phyloP scores from a whole-genome alignment of 768 basidiomycete species.

The Mrakia gelida region DNA sequence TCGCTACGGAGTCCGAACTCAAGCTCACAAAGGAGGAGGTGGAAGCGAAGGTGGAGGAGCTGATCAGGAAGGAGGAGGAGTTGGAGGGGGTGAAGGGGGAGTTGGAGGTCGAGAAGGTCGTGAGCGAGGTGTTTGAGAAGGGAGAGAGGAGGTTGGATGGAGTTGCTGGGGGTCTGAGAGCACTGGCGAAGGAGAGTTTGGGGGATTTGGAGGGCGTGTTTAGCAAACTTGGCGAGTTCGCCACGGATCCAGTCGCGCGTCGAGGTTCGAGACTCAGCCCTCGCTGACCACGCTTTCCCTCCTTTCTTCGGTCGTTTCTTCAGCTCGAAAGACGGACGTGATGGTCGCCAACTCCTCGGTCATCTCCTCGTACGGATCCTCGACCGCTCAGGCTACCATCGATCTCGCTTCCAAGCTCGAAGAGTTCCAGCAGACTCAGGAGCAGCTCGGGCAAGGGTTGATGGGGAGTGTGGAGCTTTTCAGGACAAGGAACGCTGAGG shows the following conservation, averaged over 20 bases:
- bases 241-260: background rate
- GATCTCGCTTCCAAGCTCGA: background rate
- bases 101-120: conserved; percentile 72
- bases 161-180: conserved; percentile 68
- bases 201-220: conserved; percentile 67
- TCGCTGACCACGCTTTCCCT: background rate
- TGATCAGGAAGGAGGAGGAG: conserved; percentile 57
- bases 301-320: background rate
- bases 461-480: conserved; percentile 3
- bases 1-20: conserved; percentile 71
- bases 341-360: conserved; percentile 62
- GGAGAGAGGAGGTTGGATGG: conserved; percentile 66
- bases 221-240: conserved; percentile 73
- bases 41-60: conserved; percentile 51
- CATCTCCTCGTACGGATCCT: conserved; percentile 59
- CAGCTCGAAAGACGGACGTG: conserved; percentile 70
- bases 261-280: background rate
- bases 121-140: conserved; percentile 70
- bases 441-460: background rate
- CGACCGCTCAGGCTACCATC: background rate
- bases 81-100: conserved; percentile 57
- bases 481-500: background rate
- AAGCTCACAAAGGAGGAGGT: conserved; percentile 58
- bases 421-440: background rate
- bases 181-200: conserved; percentile 62